phyloP scores from a whole-genome alignment of 179 eudicot species.

The Beta corolliflora region DNA sequence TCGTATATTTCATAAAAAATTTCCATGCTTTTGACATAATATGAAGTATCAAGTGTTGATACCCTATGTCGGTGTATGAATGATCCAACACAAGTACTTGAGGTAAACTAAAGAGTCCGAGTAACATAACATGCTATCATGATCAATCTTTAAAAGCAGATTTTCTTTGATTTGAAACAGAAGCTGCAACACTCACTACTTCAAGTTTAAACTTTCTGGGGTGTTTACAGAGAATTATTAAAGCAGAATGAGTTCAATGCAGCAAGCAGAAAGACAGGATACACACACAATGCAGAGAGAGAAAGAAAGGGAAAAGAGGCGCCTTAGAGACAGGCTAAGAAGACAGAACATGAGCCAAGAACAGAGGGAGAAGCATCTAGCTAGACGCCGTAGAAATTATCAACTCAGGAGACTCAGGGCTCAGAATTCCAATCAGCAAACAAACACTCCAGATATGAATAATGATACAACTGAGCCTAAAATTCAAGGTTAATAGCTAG shows the following conservation, averaged over 20 bases:
- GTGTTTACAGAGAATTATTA: background rate
- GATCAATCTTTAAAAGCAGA: background rate
- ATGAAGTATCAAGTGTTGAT: too few relatives aligned
- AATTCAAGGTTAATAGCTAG: conserved; percentile 17
- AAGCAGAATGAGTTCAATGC: conserved; percentile 20
- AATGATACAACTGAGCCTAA: background rate
- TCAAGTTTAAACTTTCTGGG: background rate
- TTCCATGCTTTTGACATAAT: too few relatives aligned
- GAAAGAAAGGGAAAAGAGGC: conserved; percentile 45
- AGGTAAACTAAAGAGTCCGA: too few relatives aligned
- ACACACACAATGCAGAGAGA: conserved; percentile 38
- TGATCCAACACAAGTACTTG: too few relatives aligned
- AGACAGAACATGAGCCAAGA: conserved; percentile 56
- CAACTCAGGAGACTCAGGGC: conserved; percentile 50
- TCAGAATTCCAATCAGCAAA: conserved; percentile 33
- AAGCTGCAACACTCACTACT: background rate
- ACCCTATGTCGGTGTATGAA: too few relatives aligned
- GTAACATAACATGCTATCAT: background rate
- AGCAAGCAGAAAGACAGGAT: conserved; percentile 21
- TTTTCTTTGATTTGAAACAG: background rate
- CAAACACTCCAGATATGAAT: background rate
- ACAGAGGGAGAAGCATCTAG: conserved; percentile 53
- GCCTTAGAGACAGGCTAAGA: conserved; percentile 50
- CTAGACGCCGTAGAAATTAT: conserved; percentile 57
- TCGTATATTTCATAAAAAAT: too few relatives aligned